phyloP scores from a whole-genome alignment of 2,329 filamentous ascomycete genomes.

The Trichophyton simii region DNA sequence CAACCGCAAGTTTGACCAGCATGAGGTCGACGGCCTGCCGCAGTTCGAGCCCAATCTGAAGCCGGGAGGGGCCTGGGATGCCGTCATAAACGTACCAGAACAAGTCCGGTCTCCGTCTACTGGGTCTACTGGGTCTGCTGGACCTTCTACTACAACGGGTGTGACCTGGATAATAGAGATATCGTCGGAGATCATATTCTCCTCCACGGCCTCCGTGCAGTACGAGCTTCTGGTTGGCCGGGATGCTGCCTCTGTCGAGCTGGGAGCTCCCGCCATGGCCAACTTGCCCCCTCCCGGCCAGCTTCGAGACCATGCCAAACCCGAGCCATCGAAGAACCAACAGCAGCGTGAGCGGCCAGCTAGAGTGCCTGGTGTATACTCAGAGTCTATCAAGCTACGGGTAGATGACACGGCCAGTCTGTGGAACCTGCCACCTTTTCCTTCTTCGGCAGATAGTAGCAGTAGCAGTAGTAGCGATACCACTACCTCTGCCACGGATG shows the following conservation, averaged over 20 bases:
- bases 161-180: conserved; percentile 86
- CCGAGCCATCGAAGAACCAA: conserved; percentile 23
- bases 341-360: conserved; percentile 20
- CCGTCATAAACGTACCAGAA: conserved; percentile 67
- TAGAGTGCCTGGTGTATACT: conserved; percentile 63
- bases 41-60: conserved; percentile 96
- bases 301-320: conserved; percentile 63
- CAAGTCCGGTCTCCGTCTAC: conserved; percentile 35
- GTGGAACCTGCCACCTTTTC: conserved; percentile 85
- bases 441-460: conserved; percentile 30
- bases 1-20: conserved; percentile 60
- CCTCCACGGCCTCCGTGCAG: conserved; percentile 69
- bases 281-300: conserved; percentile 50
- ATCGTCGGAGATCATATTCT: conserved; percentile 87
- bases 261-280: conserved; percentile 48
- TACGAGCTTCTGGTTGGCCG: conserved; percentile 79
- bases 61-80: conserved; percentile 76
- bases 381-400: conserved; percentile 61
- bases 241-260: conserved; percentile 67
- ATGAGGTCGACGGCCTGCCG: conserved; percentile 61
- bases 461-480: neutral
- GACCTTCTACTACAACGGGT: conserved; percentile 19
- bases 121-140: conserved; percentile 16
- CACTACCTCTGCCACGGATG: conserved; percentile 27
- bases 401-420: conserved; percentile 80